Conservation (phyloP, 371 early-diverging fungal species). For the Fennellomyces sp. region DNA sequence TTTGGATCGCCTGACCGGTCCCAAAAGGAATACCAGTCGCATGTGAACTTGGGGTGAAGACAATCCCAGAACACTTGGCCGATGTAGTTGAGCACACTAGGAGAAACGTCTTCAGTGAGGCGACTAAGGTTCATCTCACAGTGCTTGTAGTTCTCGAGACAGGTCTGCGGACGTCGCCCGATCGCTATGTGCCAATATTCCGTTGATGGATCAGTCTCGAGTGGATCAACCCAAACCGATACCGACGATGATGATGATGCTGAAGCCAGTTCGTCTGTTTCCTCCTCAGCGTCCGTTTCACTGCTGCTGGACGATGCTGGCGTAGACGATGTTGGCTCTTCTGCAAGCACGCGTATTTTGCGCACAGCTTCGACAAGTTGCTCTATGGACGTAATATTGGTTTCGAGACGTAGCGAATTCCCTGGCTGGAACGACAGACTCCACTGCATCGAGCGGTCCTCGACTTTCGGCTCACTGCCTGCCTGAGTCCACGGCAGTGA, state of each 20-base stretch:
- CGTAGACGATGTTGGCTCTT: constrained; percentile 7
- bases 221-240: constrained; percentile 15
- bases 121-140: constrained; percentile 28
- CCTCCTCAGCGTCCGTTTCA: background rate
- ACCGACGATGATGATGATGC: constrained; percentile 7
- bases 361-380: constrained; percentile 53
- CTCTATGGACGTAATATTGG: constrained; percentile 52
- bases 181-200: constrained; percentile 48
- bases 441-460: constrained; percentile 39
- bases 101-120: constrained; percentile 40
- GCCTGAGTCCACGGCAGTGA: background rate
- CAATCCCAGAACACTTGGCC: constrained; percentile 53
- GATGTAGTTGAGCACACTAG: constrained; percentile 33
- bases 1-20: constrained; percentile 42
- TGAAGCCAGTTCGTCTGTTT: background rate
- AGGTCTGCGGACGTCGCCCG: constrained; percentile 29
- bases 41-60: constrained; percentile 45
- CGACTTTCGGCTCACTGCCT: too few species aligned
- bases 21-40: constrained; percentile 48
- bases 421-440: constrained; percentile 43
- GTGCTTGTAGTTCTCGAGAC: constrained; percentile 34
- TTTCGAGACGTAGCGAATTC: constrained; percentile 44
- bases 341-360: constrained; percentile 36
- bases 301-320: background rate
- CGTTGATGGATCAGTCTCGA: constrained; percentile 32